Evolutionary conservation across 108 stramenopile species (phyloP), one percentile per base, ranked within the genome.

Genomic region (Cyclotella distinguenda): DNA sequence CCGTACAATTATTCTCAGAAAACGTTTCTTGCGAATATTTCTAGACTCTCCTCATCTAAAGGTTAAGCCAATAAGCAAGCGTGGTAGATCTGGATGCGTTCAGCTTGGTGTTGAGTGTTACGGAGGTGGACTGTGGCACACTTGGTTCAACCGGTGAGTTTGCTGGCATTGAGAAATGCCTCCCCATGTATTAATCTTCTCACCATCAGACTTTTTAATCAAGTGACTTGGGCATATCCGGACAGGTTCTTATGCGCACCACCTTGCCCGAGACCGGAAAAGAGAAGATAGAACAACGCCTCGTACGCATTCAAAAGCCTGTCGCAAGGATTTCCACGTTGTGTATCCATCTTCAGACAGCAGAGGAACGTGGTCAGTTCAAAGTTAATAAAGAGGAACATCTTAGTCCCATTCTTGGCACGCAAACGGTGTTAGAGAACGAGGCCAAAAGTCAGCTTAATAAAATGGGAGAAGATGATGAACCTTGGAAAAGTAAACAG

Each of bases 21-120:
- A 11, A 10, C 15, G 19, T 40, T 23, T n/a, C 25, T 25, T 32
- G 22, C 32, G 40, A 28, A 18, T 25, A 30, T 6, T 38, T 28
- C 87, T 92, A 48, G 95, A 94, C 74, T 88, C 88, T 6, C 97
- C 97, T 21, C 91, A 94, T 65, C 68, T 96, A 23, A 89, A 90
- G 60, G 72, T 97, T 52, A 96, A 96, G 74, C 95, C 97, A 0
- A 57, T 78, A 25, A 74, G 77, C 65, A 88, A 91, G 57, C 68
- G 72, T 25, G 39, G 31, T 28, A 60, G 56, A 43, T 61, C 60
- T 21, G 86, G 86, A 46, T 86, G 82, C 48, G 80, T 86, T 21
- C 66, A 76, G 59, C 64, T 92, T 36, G 90, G 84, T 3, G 90
- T 89, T 0, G 87, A 88, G 56, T 89, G 87, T 58, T 92, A 92